A percentile compares a stretch with the other conserved stretches of the same genome.
Evolutionary conservation across 495 filamentous ascomycete species (phyloP).

Genomic region (Neurospora hispaniola): DNA sequence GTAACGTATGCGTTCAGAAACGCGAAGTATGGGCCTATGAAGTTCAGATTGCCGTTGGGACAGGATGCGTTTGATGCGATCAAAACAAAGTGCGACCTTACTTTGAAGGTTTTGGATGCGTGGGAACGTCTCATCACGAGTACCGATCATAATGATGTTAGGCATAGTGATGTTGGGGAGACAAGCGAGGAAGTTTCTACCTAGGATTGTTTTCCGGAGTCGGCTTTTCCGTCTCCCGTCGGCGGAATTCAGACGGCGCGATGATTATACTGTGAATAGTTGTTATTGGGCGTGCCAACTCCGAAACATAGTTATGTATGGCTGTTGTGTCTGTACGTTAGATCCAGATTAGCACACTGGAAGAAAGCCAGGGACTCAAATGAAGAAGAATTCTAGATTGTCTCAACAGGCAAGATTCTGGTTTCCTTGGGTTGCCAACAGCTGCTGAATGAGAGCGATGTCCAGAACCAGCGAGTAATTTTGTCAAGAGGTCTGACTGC

Average conservation of each 20-base stretch:
- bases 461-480: background rate
- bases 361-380: background rate
- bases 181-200: background rate
- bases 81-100: conserved; percentile 12
- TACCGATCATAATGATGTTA: background rate
- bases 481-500: background rate
- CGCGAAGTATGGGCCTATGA: background rate
- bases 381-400: background rate
- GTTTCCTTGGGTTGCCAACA: background rate
- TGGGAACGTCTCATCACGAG: conserved; percentile 12
- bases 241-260: background rate
- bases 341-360: background rate
- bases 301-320: background rate
- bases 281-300: background rate
- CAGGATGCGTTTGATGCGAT: conserved; percentile 4
- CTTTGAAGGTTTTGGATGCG: conserved; percentile 3
- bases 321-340: background rate
- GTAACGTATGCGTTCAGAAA: no score
- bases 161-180: background rate
- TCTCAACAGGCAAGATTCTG: background rate
- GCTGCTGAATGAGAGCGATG: background rate
- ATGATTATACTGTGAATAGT: background rate
- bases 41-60: conserved; percentile 5
- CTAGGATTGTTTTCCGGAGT: background rate
- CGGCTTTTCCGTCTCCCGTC: background rate